Evolutionary conservation across 768 basidiomycete genomes (phyloP), one percentile per base, ranked within the genome.

Genomic region (Phanerochaete sordida): DNA sequence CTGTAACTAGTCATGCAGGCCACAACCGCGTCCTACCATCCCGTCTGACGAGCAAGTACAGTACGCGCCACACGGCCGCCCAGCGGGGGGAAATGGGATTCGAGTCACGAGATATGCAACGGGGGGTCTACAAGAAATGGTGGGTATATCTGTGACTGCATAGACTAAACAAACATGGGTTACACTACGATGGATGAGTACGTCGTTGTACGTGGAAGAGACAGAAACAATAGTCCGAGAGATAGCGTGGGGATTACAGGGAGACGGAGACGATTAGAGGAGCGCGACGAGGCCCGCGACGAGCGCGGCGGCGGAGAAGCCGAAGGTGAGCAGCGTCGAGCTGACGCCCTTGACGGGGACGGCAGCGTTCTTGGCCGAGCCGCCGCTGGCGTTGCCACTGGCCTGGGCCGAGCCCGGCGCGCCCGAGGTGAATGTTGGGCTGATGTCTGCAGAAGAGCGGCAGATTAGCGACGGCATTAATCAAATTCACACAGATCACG

Each of bases 381-480:
- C 43, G 13, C 35, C 51, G 53, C 66, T 67, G 21, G 74, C 23
- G 58, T 50, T 59, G 52, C 67, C 67, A 16, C 73, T 75, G 21
- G 70, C 66, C 55, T 74, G 67, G 2, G 67, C 70, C 2, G 72
- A 72, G 43, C 75, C 76, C 19, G 75, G 63, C 4, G 74, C 70
- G 43, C 73, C 70, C 12, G 74, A 69, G 7, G 74, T 70, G 46
- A 75, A 66, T 13, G 72, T 73, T 43, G 58, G 50, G 33, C 26
- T 49, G 31, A 44, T 15, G 33, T 46, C 48, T 58, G 46, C 45
- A 31, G 30, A n/a, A 24, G 49, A 87, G 93, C 33, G 86, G 75
- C 48, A 90, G 81, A 68, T 94, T 91, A 50, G 27, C 55, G 12
- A 28, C 6, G 39, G n/a, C n/a, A 31, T 51, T n/a, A 28, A 26